These are phyloP conservation scores for Salvia miltiorrhiza DNA, from an alignment of 257 asterid genomes.

Conservation along the genomic window DNA sequence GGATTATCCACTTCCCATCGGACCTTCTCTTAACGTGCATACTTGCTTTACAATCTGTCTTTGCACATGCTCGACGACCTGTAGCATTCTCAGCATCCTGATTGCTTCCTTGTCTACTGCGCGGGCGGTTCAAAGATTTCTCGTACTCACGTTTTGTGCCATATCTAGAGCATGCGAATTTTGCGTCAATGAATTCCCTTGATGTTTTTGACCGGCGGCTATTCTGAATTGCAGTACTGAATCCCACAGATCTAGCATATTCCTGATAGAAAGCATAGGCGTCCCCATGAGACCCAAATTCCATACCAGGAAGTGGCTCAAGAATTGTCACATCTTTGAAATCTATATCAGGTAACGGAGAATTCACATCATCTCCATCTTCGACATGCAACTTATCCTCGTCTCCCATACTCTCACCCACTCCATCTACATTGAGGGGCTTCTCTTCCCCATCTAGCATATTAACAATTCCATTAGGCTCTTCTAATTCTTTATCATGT, in stretches of 20 bases:
- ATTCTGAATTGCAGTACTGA: constrained; percentile 86
- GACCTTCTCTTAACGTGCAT: constrained; percentile 96
- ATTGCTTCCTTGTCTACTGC: constrained; percentile 78
- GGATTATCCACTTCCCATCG: constrained; percentile 93
- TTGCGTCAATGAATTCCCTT: constrained; percentile 91
- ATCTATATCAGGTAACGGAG: constrained; percentile 49
- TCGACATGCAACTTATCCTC: constrained; percentile 56
- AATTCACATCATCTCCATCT: constrained; percentile 54
- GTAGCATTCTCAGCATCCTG: constrained; percentile 86
- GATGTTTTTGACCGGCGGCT: constrained; percentile 94
- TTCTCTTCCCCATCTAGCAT: constrained; percentile 72
- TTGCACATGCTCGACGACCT: constrained; percentile 83
- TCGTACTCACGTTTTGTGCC: constrained; percentile 94
- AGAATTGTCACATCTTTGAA: constrained; percentile 73
- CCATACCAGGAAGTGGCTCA: constrained; percentile 98
- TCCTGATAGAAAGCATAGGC: constrained; percentile 96
- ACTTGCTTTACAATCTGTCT: constrained; percentile 99
- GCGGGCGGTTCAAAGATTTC: constrained; percentile 76
- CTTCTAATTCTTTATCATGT: constrained; percentile 66
- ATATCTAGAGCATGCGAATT: constrained; percentile 92
- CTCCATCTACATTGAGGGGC: constrained; percentile 51
- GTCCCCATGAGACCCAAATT: constrained; percentile 89
- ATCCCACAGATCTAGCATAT: constrained; percentile 90
- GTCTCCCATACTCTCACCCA: constrained; percentile 45
- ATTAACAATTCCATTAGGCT: constrained; percentile 53